Evolutionary conservation across 108 stramenopile species (phyloP), one percentile per base, ranked within the genome.

Genomic region (Cyclotella choctawhatcheeana): DNA sequence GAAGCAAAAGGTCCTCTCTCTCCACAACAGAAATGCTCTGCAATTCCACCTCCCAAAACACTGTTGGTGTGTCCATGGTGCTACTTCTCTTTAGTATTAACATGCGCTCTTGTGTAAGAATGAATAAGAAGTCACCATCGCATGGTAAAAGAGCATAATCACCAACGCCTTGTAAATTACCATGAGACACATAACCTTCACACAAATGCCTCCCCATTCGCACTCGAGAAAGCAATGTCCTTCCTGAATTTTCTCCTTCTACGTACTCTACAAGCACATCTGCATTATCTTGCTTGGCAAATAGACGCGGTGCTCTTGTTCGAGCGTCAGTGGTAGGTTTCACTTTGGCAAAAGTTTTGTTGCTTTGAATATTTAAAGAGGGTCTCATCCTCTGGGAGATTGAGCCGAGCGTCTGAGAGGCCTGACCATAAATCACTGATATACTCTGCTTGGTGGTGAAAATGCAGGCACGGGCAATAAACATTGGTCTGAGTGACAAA

Each of bases 161-260:
- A 67, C 69, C 31, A 62, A 45, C 18, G 64, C 76, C 20, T 69
- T 33, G 1, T 34, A 64, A 0, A 24, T 47, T 51, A 2, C 51
- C 72, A 64, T 88, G 84, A 45, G 54, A 82, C 21, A 88, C 50
- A 64, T 86, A 88, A 34, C 88, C 88, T 72, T 88, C 88, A 32
- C 73, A 81, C 33, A 88, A 77, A 73, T 86, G 81, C 18, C 68
- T 37, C 21, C 88, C 88, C 65, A 68, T 65, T 25, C 83, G 76
- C 27, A 88, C 85, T 22, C 85, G 76, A 18, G 85, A 86, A 44
- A 88, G 47, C 21, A 85, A 59, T 6, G 88, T 83, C 58, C 81
- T 85, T 18, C 88, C 88, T 22, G 83, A 75, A 66, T 88, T 88
- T 64, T 79, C 81, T n/a, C 88, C 88, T 45, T 88, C 83, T 5